Conservation (phyloP, 352 stramenopile species). For the Aphanomyces euteiches region DNA sequence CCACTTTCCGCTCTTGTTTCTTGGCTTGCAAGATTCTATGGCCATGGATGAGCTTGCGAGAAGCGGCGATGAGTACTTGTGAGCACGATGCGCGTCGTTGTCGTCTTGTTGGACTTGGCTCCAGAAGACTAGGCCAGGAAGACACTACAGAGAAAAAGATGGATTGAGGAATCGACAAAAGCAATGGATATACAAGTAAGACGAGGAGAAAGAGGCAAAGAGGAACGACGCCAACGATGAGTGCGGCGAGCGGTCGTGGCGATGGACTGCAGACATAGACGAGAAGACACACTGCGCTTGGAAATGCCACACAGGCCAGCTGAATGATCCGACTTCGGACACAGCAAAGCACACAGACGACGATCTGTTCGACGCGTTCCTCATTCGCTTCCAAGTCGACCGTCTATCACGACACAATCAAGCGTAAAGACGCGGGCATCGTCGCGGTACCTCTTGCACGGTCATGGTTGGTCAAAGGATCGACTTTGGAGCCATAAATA, state of each 20-base stretch:
- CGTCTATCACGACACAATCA: neutral
- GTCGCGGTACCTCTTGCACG: neutral
- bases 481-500: no score
- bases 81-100: conserved; percentile 56
- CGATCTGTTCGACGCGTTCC: conserved; percentile 11
- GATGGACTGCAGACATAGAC: conserved; percentile 43
- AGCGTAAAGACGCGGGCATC: neutral
- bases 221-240: conserved; percentile 48
- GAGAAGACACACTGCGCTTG: conserved; percentile 52
- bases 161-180: neutral
- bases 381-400: conserved; percentile 4
- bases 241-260: conserved; percentile 36
- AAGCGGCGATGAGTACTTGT: conserved; percentile 60
- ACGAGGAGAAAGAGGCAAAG: conserved; percentile 41
- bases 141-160: neutral
- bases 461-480: no score
- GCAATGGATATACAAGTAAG: conserved; percentile 37
- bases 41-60: conserved; percentile 28
- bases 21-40: conserved; percentile 30
- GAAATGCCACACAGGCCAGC: conserved; percentile 51
- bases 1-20: neutral
- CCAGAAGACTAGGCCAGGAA: conserved; percentile 42
- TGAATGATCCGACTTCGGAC: conserved; percentile 56
- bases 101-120: conserved; percentile 50
- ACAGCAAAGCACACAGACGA: conserved; percentile 50